These are phyloP conservation scores for Cercospora sp. DNA, from an alignment of 2,329 filamentous ascomycete species.

Conservation along the genomic window DNA sequence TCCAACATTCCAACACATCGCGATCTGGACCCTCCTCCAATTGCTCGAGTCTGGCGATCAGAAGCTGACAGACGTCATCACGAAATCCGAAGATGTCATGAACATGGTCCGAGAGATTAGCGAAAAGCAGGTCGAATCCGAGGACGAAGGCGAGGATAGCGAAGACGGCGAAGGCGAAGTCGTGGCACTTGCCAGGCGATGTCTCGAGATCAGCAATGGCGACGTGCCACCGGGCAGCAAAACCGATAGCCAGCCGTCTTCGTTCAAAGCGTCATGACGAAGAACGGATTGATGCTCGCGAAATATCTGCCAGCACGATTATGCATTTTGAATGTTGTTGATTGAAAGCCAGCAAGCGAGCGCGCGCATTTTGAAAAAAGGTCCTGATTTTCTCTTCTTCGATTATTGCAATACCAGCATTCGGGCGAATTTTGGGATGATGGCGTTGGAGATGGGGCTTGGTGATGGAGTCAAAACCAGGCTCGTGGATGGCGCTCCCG, in stretches of 20 bases:
- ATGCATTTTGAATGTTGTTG: slow-evolving; percentile 20
- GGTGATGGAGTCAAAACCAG: neutral
- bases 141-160: slow-evolving; percentile 80
- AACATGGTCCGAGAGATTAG: slow-evolving; percentile 89
- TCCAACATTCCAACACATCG: slow-evolving; percentile 97
- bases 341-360: slow-evolving; percentile 27
- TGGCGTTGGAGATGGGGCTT: slow-evolving; percentile 3
- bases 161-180: slow-evolving; percentile 93
- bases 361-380: neutral
- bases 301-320: neutral
- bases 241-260: slow-evolving; percentile 28
- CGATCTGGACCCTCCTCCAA: slow-evolving; percentile 95
- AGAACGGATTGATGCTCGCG: neutral
- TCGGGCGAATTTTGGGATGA: slow-evolving; percentile 8
- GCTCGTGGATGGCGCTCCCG: slow-evolving; percentile 11
- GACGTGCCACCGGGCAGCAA: slow-evolving; percentile 23
- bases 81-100: slow-evolving; percentile 86
- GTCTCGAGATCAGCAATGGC: slow-evolving; percentile 61
- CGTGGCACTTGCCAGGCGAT: slow-evolving; percentile 84
- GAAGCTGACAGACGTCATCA: slow-evolving; percentile 82
- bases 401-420: slow-evolving; percentile 22
- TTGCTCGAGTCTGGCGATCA: slow-evolving; percentile 93
- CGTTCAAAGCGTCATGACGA: slow-evolving; percentile 23
- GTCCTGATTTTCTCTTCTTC: slow-evolving; percentile 9
- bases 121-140: slow-evolving; percentile 81